phyloP scores from a whole-genome alignment of 2,329 filamentous ascomycete species.

The Trichoderma afroharzianum region DNA sequence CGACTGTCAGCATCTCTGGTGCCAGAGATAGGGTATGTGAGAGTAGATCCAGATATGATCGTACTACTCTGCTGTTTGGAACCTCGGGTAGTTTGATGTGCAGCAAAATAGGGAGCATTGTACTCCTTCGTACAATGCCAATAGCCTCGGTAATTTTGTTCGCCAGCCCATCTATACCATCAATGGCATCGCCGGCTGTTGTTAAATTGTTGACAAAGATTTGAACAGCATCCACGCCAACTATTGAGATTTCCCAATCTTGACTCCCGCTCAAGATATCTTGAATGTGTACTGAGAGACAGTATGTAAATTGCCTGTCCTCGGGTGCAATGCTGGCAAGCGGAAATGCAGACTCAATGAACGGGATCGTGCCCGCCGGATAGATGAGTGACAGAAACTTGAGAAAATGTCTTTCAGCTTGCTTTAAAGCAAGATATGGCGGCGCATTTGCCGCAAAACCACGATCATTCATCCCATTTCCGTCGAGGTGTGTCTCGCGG shows the following conservation, averaged over 20 bases:
- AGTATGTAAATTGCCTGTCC: slow-evolving; percentile 1
- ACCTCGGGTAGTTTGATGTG: slow-evolving; percentile 5
- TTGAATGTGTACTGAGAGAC: not conserved
- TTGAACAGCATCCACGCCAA: slow-evolving; percentile 5
- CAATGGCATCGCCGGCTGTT: not conserved
- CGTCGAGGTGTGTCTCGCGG: not conserved
- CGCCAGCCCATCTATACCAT: not conserved
- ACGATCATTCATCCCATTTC: not conserved
- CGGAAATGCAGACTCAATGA: slow-evolving; percentile 12
- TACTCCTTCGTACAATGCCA: slow-evolving; percentile 8
- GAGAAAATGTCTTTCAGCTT: slow-evolving; percentile 4
- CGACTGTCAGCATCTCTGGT: slow-evolving; percentile 9
- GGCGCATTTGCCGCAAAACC: not conserved
- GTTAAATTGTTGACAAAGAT: not conserved
- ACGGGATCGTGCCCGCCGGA: not conserved
- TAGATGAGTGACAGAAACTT: slow-evolving; percentile 5
- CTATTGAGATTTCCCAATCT: not conserved
- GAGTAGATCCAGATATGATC: slow-evolving; percentile 1
- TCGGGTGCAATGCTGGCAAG: slow-evolving; percentile 11
- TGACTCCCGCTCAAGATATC: not conserved
- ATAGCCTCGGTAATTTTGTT: not conserved
- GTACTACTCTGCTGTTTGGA: not conserved
- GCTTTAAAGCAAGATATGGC: slow-evolving; percentile 1
- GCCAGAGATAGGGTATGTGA: not conserved
- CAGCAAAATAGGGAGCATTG: not conserved